Conservation (phyloP, 495 filamentous ascomycete genomes). For the Tuber brumale region DNA sequence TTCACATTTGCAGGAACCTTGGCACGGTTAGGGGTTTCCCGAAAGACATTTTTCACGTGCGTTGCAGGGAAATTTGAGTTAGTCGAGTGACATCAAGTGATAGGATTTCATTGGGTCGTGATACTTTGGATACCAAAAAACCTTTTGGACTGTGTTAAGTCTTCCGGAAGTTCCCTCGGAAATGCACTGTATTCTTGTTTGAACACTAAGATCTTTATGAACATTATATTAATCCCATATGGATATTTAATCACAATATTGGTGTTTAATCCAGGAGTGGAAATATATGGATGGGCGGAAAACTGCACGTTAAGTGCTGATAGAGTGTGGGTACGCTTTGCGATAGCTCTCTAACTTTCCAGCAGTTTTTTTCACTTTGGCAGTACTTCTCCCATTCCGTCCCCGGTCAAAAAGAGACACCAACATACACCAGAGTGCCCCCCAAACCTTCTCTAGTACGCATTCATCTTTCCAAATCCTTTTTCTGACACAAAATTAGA, state of each 20-base stretch:
- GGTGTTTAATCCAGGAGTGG: background rate
- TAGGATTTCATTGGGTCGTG: background rate
- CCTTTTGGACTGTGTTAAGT: background rate
- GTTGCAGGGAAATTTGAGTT: background rate
- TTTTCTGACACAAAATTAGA: no score
- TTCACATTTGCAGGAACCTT: no score
- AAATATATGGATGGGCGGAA: background rate
- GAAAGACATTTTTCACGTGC: background rate
- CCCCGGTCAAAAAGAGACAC: no score
- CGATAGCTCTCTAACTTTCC: background rate
- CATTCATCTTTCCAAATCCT: no score
- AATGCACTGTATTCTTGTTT: background rate
- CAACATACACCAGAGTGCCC: no score
- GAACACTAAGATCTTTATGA: background rate
- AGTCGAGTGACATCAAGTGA: background rate
- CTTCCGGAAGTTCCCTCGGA: background rate
- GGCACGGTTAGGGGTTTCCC: background rate
- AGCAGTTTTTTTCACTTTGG: background rate
- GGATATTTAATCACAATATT: background rate
- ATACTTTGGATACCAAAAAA: background rate
- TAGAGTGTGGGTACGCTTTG: background rate
- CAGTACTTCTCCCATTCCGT: no score
- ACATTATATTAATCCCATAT: background rate
- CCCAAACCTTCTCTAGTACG: no score
- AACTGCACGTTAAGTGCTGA: background rate